Percentiles rank a stretch among this genome's conserved stretches.
Conservation (phyloP, 2,329 filamentous ascomycete genomes). For the Dothistroma pini region DNA sequence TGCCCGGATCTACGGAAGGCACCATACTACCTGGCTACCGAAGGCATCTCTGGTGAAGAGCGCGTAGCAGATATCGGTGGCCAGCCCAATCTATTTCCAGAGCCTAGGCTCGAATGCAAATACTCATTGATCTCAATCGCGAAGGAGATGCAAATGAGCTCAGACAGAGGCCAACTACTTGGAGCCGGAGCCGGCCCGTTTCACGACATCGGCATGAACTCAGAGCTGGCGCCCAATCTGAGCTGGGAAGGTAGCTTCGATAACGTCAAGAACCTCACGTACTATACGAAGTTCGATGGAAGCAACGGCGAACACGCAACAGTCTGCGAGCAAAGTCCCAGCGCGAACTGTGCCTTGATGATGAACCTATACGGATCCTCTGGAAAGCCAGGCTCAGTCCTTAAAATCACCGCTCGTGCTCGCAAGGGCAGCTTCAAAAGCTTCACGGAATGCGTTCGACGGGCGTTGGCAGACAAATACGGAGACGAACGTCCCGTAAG, state of each 20-base stretch:
- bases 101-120: constrained; percentile 29
- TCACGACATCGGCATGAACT: constrained; percentile 28
- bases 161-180: constrained; percentile 24
- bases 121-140: constrained; percentile 29
- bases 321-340: constrained; percentile 22
- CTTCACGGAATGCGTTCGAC: constrained; percentile 30
- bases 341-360: constrained; percentile 32
- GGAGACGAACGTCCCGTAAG: constrained; percentile 25
- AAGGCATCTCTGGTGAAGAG: constrained; percentile 29
- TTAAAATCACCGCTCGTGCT: constrained; percentile 29
- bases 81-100: constrained; percentile 31
- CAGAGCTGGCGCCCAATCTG: constrained; percentile 30
- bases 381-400: constrained; percentile 26
- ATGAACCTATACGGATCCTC: constrained; percentile 31
- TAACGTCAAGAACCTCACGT: constrained; percentile 25
- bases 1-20: constrained; percentile 29
- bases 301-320: constrained; percentile 39
- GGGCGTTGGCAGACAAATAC: constrained; percentile 21
- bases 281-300: constrained; percentile 42
- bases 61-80: constrained; percentile 31
- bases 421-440: constrained; percentile 25
- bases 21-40: constrained; percentile 28
- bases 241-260: constrained; percentile 26
- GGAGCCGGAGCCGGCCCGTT: constrained; percentile 33
- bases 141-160: constrained; percentile 26